Evolutionary conservation across 2,329 filamentous ascomycete genomes (phyloP).

Genomic region (Penicillium sp.): DNA sequence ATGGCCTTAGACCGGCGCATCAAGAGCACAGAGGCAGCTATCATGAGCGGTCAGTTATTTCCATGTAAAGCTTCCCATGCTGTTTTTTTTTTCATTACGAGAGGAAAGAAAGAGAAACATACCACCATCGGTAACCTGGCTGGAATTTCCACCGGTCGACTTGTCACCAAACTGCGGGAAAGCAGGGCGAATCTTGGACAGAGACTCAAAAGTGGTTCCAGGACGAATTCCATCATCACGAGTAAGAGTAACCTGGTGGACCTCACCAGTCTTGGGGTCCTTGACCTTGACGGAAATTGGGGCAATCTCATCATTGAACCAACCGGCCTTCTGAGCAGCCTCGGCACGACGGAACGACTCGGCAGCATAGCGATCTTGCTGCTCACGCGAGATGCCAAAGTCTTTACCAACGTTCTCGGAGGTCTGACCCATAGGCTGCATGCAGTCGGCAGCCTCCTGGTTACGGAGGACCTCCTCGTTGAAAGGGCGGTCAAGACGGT

Average conservation of each 20-base stretch:
- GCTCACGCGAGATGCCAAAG: slow-evolving; percentile 79
- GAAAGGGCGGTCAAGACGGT: slow-evolving; percentile 72
- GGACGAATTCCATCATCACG: slow-evolving; percentile 89
- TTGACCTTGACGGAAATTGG: slow-evolving; percentile 82
- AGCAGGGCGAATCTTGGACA: slow-evolving; percentile 84
- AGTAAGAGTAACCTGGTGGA: slow-evolving; percentile 75
- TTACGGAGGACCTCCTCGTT: slow-evolving; percentile 73
- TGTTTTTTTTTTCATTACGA: no score
- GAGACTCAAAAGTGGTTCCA: slow-evolving; percentile 81
- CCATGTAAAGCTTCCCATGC: no score
- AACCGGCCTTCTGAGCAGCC: slow-evolving; percentile 84
- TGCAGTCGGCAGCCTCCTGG: slow-evolving; percentile 81
- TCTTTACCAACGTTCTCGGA: slow-evolving; percentile 93
- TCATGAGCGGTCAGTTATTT: neutral
- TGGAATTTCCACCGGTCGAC: slow-evolving; percentile 91
- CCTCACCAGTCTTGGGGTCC: slow-evolving; percentile 78
- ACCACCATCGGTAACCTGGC: slow-evolving; percentile 91
- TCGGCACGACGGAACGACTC: slow-evolving; percentile 89
- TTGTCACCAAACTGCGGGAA: slow-evolving; percentile 87
- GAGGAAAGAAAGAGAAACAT: slow-evolving; percentile 34
- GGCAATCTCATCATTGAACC: slow-evolving; percentile 91
- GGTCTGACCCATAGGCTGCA: slow-evolving; percentile 97
- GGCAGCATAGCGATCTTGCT: slow-evolving; percentile 82
- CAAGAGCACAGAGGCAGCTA: slow-evolving; percentile 80
- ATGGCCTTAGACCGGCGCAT: slow-evolving; percentile 94